Conservation (phyloP, 352 stramenopile species). For the Globisporangium nodosum region DNA sequence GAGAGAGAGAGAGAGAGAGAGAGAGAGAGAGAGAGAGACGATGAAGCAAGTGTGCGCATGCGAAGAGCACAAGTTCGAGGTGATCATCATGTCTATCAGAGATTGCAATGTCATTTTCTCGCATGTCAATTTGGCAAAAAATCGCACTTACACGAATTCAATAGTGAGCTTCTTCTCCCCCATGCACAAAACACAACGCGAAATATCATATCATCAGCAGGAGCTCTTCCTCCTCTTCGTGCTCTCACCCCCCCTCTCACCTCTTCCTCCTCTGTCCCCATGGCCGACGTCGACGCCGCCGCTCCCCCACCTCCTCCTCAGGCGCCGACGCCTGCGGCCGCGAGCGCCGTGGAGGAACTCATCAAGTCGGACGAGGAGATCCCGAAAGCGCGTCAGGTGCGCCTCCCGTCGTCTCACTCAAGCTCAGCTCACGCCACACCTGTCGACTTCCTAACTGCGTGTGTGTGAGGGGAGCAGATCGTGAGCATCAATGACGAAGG, state of each 20-base stretch:
- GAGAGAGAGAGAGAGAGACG: no score
- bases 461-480: constrained; percentile 31
- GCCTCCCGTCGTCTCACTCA: background rate
- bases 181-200: no score
- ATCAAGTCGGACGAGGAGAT: constrained; percentile 18
- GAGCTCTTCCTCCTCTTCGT: background rate
- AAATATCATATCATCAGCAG: no score
- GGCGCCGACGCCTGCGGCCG: background rate
- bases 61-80: no score
- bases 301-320: background rate
- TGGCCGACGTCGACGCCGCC: constrained; percentile 3
- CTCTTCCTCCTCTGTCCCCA: background rate
- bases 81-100: no score
- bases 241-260: background rate
- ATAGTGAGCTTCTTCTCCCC: no score
- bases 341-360: constrained; percentile 13
- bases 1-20: no score
- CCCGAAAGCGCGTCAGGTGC: constrained; percentile 17
- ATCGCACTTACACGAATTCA: no score
- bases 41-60: no score
- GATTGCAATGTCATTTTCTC: no score
- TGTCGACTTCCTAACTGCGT: background rate
- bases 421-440: background rate
- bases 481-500: constrained; percentile 86
- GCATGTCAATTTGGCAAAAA: no score